Base-by-base conservation (phyloP, 345 rosid genomes). In the Geranium brycei region DNA sequence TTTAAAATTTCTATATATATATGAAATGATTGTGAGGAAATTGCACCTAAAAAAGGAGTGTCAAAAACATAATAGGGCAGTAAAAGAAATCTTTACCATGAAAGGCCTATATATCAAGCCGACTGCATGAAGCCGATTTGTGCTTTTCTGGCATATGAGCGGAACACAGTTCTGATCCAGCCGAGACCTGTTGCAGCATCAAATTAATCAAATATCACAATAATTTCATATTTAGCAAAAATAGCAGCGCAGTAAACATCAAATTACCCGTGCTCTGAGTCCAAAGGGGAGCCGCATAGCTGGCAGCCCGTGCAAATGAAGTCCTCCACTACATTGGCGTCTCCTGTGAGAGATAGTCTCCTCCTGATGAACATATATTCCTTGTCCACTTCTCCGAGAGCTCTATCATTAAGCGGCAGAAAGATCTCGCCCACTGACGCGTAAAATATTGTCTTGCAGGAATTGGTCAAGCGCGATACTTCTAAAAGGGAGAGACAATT, bases 291-390 rank as follows among this genome's bases (percentile, higher is more conserved):
- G 66, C 85, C 85, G 65, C 90, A 85, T 16, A 67, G 68, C 53
- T 68, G 79, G 65, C 83, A 82, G 60, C 87, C 83, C 41, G 72
- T 64, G 67, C 83, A 80, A 38, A 81, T 73, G 66, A 85, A 69
- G 72, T 85, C 87, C 62, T 82, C 82, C 0, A 61, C 81, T 62
- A 82, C 58, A 58, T 59, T 53, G 10, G 35, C 31, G 59, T 63
- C 66, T 61, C 58, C 67, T 17, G 19, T 5, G 16, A n/a, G 68
- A 19, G 18, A 17, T 59, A 81, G 47, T 72, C 87, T 79, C 72
- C 77, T 57, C 68, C 85, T 81, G 66, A 82, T 61, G 68, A 85
- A 82, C 84, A 80, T 79, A 56, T 69, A 73, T 62, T 80, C 90
- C 51, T 74, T 71, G 65, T 76, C 81, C 11, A 73, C 60, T 35